A percentile compares a stretch with the other conserved stretches of the same genome.
Conservation (phyloP, 176 grass and related monocot genomes). For the Echinochloa phyllopogon region DNA sequence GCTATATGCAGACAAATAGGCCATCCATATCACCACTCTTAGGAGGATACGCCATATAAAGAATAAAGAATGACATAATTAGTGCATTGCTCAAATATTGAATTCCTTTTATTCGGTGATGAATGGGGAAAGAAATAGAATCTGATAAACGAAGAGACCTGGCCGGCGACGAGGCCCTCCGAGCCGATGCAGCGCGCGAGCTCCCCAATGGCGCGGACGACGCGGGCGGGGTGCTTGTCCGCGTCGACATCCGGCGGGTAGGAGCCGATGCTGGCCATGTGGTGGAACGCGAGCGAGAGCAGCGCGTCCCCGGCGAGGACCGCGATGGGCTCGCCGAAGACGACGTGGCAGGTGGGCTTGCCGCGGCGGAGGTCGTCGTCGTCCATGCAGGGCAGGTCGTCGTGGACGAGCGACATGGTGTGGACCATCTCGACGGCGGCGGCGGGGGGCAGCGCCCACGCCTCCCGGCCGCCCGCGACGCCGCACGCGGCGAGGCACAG, state of each 20-base stretch:
- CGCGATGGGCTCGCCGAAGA: constrained; percentile 75
- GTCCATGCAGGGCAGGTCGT: constrained; percentile 90
- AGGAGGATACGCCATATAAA: constrained; percentile 2
- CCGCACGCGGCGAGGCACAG: constrained; percentile 74
- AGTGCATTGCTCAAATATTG: constrained; percentile 18
- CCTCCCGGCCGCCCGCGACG: constrained; percentile 56
- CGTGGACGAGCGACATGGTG: constrained; percentile 90
- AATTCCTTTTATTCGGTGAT: neutral
- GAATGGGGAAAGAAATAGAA: constrained; percentile 34
- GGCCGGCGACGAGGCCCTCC: constrained; percentile 78
- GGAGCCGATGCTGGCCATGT: constrained; percentile 52
- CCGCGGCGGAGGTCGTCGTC: constrained; percentile 79
- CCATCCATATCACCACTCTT: neutral
- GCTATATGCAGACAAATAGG: constrained; percentile 21
- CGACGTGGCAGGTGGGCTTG: constrained; percentile 72
- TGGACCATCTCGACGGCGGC: constrained; percentile 81
- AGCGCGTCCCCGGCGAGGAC: constrained; percentile 75
- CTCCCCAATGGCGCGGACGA: constrained; percentile 69
- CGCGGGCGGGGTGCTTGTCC: constrained; percentile 59
- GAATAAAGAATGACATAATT: constrained; percentile 27
- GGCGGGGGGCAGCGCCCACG: constrained; percentile 62
- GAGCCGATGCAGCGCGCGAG: constrained; percentile 74
- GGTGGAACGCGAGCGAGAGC: constrained; percentile 68
- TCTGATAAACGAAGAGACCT: constrained; percentile 39
- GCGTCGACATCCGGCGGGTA: constrained; percentile 60